Conservation (phyloP, 129 eudicot genomes). For the Arctium lappa region DNA sequence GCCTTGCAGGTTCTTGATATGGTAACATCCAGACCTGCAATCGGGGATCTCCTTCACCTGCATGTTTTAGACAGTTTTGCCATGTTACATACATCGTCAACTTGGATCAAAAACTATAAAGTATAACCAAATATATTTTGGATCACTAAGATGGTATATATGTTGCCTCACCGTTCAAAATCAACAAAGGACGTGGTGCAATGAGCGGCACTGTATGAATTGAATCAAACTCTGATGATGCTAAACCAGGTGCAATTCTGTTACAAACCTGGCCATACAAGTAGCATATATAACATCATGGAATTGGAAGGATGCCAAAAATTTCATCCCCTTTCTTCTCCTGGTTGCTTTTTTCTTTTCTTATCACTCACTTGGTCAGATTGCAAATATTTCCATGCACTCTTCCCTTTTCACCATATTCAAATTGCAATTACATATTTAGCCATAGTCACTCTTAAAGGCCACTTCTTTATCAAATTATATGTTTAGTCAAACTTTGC, state of each 20-base stretch:
- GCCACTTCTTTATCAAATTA: too few species aligned
- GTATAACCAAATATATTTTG: not conserved
- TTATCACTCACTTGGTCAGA: too few species aligned
- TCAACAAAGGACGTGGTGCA: constrained; percentile 83
- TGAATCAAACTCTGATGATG: constrained; percentile 67
- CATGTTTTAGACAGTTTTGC: not conserved
- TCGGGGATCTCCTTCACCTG: constrained; percentile 81
- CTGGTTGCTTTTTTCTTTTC: too few species aligned
- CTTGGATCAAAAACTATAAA: too few species aligned
- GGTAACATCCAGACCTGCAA: constrained; percentile 66
- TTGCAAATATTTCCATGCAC: too few species aligned
- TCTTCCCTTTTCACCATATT: not conserved
- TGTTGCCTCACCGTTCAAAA: constrained; percentile 61
- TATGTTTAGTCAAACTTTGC: not conserved
- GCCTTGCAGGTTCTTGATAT: constrained; percentile 39
- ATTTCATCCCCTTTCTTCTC: too few species aligned
- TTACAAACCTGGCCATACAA: constrained; percentile 76
- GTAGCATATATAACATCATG: not conserved
- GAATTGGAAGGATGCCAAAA: too few species aligned
- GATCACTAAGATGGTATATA: constrained; percentile 2
- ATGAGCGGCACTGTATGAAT: constrained; percentile 72
- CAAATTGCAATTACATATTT: not conserved
- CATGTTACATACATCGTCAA: too few species aligned
- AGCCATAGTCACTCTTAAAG: not conserved
- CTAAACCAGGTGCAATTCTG: constrained; percentile 88